These are phyloP conservation scores for Beauveria sp. DNA, from an alignment of 2,329 filamentous ascomycete genomes.

Conservation along the genomic window DNA sequence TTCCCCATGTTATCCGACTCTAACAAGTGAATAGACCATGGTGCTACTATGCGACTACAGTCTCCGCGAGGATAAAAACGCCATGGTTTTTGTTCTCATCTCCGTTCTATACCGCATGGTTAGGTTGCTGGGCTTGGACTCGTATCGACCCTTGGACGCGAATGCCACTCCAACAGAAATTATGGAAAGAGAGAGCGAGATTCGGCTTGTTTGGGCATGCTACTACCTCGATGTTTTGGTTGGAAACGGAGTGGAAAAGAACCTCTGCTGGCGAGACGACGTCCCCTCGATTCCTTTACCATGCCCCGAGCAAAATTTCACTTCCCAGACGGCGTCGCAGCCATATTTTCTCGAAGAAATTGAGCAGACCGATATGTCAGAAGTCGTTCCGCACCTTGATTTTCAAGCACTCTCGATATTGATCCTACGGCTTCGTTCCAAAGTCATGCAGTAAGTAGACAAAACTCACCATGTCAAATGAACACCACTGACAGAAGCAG, in stretches of 20 bases:
- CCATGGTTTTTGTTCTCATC: conserved; percentile 17
- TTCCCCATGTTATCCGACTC: conserved; percentile 14
- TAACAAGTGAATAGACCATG: conserved; percentile 14
- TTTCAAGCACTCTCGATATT: conserved; percentile 14
- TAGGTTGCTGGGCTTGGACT: conserved; percentile 16
- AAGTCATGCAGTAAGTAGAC: conserved; percentile 15
- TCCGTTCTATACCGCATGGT: conserved; percentile 17
- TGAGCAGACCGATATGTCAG: conserved; percentile 10
- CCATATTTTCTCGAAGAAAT: conserved; percentile 12
- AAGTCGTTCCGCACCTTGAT: conserved; percentile 13
- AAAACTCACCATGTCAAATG: not conserved
- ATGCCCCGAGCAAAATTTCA: conserved; percentile 14
- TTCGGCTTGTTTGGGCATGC: conserved; percentile 19
- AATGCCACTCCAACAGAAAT: conserved; percentile 8
- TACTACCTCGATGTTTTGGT: conserved; percentile 17
- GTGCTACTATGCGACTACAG: conserved; percentile 18
- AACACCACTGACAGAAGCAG: conserved; percentile 5
- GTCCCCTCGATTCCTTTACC: conserved; percentile 17
- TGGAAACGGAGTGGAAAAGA: conserved; percentile 16
- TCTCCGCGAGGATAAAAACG: conserved; percentile 16
- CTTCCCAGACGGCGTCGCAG: conserved; percentile 6
- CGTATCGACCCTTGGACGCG: conserved; percentile 8
- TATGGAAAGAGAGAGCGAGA: conserved; percentile 15
- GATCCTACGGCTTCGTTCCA: conserved; percentile 16
- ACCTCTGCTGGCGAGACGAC: conserved; percentile 17